Base-by-base conservation (phyloP, 805 yeast species). In the Kodamaea lidongshanica region DNA sequence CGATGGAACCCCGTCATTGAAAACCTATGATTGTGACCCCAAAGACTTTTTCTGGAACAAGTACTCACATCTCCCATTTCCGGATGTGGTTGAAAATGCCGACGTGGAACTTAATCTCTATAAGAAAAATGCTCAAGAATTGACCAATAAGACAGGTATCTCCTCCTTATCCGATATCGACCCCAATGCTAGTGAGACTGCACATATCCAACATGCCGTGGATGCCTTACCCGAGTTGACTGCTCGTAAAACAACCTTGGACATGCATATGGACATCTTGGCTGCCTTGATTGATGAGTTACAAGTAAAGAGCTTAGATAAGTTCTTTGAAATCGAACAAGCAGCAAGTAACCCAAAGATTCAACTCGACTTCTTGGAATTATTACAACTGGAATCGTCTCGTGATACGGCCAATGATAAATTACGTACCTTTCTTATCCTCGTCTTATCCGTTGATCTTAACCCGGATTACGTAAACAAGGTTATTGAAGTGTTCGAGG, bases 21-120 rank as follows among this genome's bases (percentile, higher is more conserved):
- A 79, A 42, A 70, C 74, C 38, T 82, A 80, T 53, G 98, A 92
- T 52, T 70, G 92, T 25, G 98, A 89, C 46, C 95, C 95, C 16
- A 73, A 74, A 34, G 99, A 92, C 61, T 84, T 83, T 52, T 92
- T 92, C 59, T 92, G 98, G 98, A 62, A 58, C 39, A 68, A 70
- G 38, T 88, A 92, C 57, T 69, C 94, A 8, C 80, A 80, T 29
- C 61, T 85, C 34, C 97, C 98, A 21, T 92, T 92, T 65, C 98
- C 98, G 1, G 96, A 89, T 52, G 97, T 94, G n/a, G 98, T 94
- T 19, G 98, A 92, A 54, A 85, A 85, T 56, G 94, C 94, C 12
- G 97, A 92, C 49, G 58, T 69, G 16, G 96, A 86, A 36, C 67
- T 88, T 37, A 75, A 79, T 36, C 67, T 70, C 32, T 92, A 92